phyloP scores from a whole-genome alignment of 2,329 filamentous ascomycete genomes.

The Botryotinia calthae region DNA sequence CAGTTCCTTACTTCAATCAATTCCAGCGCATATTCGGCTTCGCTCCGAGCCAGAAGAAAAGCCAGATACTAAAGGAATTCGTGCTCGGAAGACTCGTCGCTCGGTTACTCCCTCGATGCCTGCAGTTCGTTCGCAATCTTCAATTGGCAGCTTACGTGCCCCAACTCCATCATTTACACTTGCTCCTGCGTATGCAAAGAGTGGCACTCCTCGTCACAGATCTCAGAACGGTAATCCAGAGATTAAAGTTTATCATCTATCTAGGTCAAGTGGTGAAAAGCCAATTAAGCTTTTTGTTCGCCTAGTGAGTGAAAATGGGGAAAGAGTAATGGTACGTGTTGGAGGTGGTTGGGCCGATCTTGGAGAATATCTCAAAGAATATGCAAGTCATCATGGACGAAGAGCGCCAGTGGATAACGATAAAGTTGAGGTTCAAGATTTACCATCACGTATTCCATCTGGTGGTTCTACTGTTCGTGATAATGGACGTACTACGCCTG shows the following conservation, averaged over 20 bases:
- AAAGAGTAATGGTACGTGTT: slow-evolving; percentile 96
- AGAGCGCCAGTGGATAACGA: slow-evolving; percentile 51
- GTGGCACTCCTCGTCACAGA: slow-evolving; percentile 44
- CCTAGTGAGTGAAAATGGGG: slow-evolving; percentile 82
- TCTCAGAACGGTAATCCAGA: slow-evolving; percentile 60
- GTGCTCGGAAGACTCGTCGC: slow-evolving; percentile 40
- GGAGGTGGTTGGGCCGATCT: slow-evolving; percentile 98
- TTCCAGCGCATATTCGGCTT: slow-evolving; percentile 77
- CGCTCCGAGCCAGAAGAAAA: slow-evolving; percentile 49
- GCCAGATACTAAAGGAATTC: slow-evolving; percentile 35
- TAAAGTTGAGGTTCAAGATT: slow-evolving; percentile 58
- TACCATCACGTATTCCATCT: slow-evolving; percentile 42
- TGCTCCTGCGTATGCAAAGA: slow-evolving; percentile 56
- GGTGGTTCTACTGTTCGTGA: slow-evolving; percentile 26
- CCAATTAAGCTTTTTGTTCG: slow-evolving; percentile 95
- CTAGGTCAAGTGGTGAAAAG: slow-evolving; percentile 75
- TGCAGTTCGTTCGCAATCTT: slow-evolving; percentile 28
- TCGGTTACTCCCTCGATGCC: slow-evolving; percentile 34
- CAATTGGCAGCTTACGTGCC: slow-evolving; percentile 42
- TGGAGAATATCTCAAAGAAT: slow-evolving; percentile 90
- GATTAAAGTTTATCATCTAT: slow-evolving; percentile 90
- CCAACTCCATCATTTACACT: slow-evolving; percentile 67
- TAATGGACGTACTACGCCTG: slow-evolving; percentile 19
- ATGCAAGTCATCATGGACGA: slow-evolving; percentile 87
- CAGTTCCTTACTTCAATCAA: slow-evolving; percentile 70